Base-by-base conservation (phyloP, 306 rosid species). In the Prunus kanzakura region DNA sequence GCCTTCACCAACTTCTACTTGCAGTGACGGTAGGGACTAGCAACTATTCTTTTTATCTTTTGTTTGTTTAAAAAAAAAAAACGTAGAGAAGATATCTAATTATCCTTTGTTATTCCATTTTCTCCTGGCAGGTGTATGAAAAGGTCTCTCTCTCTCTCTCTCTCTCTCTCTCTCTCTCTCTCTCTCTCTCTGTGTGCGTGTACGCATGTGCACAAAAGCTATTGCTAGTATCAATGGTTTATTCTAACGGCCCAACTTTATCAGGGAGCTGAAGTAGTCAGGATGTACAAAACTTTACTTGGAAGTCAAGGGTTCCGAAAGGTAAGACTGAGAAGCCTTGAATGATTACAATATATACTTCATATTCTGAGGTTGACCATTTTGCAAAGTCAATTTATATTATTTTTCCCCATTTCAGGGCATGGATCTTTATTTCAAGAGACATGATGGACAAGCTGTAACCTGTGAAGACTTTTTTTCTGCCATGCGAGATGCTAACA, bases 201-300 rank as follows among this genome's bases (percentile, higher is more conserved):
- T 69, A 9, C 50, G 15, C 16, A 19, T 10, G 18, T 49, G 13
- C 25, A 51, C 54, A 25, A 66, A 73, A 30, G 43, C 61, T 22
- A 11, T 30, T 51, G 32, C 50, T 73, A 25, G 20, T 22, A 55
- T 57, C 5, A 61, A 65, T 72, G 30, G n/a, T 76, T 82, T 80
- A 70, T 87, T 82, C 81, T 84, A 79, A 80, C 54, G 57, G 56
- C 77, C 76, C 49, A 81, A 78, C 82, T 72, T 55, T 81, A 71
- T 73, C 86, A 95, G 99, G 99, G 99, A 69, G 98, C 99, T 82
- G 99, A 96, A 91, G 99, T 96, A 77, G 98, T 96, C 78, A 87
- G 99, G 86, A 96, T 96, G 98, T 96, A 96, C 93, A 96, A 92
- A 85, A 96, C 98, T 79, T 86, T 96, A 41, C 83, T 96, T 54